Evolutionary conservation across 2,329 filamentous ascomycete genomes (phyloP), one percentile per base, ranked within the genome.

Genomic region (Hypoxylon sp.): DNA sequence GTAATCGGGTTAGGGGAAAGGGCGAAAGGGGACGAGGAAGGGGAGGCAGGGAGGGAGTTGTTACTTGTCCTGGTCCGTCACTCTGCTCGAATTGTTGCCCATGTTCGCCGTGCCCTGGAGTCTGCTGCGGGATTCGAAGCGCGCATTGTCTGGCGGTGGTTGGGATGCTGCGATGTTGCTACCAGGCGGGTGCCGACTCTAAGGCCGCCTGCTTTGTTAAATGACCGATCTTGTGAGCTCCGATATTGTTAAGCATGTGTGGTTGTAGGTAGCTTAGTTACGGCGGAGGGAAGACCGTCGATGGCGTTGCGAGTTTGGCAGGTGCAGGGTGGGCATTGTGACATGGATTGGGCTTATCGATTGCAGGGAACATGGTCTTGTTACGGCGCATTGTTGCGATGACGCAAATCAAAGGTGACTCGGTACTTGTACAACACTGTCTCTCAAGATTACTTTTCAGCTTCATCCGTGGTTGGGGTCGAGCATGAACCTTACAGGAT

Each of bases 41-140:
- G 4, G 40, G 4, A 49, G 40, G 46, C 45, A 40, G 12, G 45
- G 53, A 12, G 60, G 44, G 58, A 16, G 44, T 28, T 28, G 16
- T n/a, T 16, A 56, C 94, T 93, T 93, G 82, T 98, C 95, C 82
- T 97, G 94, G 73, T 83, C 84, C 64, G 86, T 88, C 67, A 88
- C 83, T 76, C 85, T 85, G 77, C 86, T 88, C 54, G 81, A 73
- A 69, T 79, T 84, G 72, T 83, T 85, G 33, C 86, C 86, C 86
- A 88, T 88, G 68, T 67, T 72, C 68, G 69, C 71, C 69, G 72
- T 70, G 65, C 67, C 71, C 70, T 71, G 53, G 67, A 71, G 71
- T 73, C 69, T 64, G 57, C 56, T 59, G 49, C 67, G 56, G 72
- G 59, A 68, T 72, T 67, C 61, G 69, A 72, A 64, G 68, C 64